Conservation (phyloP, 768 basidiomycete genomes). For the Amanita phalloides region DNA sequence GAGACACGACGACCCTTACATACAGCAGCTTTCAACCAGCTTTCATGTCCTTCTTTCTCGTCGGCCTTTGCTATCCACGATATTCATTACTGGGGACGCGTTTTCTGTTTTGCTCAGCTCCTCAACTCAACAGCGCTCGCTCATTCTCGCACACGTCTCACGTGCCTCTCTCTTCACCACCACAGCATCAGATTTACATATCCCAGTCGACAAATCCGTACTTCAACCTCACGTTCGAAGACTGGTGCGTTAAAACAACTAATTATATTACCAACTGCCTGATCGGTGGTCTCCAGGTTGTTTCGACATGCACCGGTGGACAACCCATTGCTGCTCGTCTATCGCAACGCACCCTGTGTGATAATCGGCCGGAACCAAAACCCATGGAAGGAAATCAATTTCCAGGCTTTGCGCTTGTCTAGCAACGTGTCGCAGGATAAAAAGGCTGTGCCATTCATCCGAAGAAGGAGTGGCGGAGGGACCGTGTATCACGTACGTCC, state of each 20-base stretch:
- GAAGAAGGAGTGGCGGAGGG: slow-evolving; percentile 87
- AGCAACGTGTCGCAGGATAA: not conserved
- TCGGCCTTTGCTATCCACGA: not conserved
- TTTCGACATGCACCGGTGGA: slow-evolving; percentile 65
- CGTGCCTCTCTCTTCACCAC: slow-evolving; percentile 6
- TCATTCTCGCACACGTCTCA: not conserved
- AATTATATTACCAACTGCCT: not conserved
- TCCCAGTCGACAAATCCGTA: slow-evolving; percentile 75
- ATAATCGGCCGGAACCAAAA: slow-evolving; percentile 96
- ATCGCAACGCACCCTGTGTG: slow-evolving; percentile 82
- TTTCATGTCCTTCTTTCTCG: not conserved
- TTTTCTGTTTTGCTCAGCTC: not conserved
- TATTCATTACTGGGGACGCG: not conserved
- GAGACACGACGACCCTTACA: not conserved
- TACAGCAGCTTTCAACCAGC: not conserved
- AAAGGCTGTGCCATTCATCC: slow-evolving; percentile 57
- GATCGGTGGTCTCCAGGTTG: slow-evolving; percentile 16
- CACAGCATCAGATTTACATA: slow-evolving; percentile 49
- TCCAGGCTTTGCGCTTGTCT: slow-evolving; percentile 34
- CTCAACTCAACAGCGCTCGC: not conserved
- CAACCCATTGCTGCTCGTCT: slow-evolving; percentile 72
- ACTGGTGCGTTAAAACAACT: slow-evolving; percentile 50
- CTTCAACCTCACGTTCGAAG: slow-evolving; percentile 86
- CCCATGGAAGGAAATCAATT: slow-evolving; percentile 95
- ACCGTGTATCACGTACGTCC: slow-evolving; percentile 87